These are phyloP conservation scores for Scleromitrula shiraiana DNA, from an alignment of 2,329 filamentous ascomycete genomes.

Conservation along the genomic window DNA sequence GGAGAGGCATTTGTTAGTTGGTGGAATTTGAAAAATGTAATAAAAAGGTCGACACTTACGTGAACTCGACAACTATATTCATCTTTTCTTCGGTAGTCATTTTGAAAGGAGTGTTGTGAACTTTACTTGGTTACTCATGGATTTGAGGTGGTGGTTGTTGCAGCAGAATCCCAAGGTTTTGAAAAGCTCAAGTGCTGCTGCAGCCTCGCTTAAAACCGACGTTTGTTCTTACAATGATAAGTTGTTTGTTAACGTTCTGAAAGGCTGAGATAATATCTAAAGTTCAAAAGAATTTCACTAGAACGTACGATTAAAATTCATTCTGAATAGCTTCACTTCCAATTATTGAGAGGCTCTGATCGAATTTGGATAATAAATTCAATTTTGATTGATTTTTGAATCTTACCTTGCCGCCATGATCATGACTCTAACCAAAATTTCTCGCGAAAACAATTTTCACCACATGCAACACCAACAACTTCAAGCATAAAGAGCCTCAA, in stretches of 20 bases:
- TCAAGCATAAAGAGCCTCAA: neutral
- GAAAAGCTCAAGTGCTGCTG: no score
- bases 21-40: no score
- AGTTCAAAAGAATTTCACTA: neutral
- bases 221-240: neutral
- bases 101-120: neutral
- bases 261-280: neutral
- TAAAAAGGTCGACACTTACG: no score
- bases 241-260: neutral
- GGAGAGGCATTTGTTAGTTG: no score
- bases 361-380: no score
- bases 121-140: neutral
- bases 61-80: conserved; percentile 65
- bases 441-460: conserved; percentile 8
- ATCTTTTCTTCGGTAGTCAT: conserved; percentile 33
- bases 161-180: no score
- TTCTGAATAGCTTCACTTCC: no score
- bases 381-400: neutral
- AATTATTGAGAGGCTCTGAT: no score
- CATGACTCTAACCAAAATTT: conserved; percentile 6
- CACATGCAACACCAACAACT: neutral
- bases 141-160: neutral
- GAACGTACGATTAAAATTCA: no score
- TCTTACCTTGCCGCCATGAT: neutral
- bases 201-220: neutral